Percentiles rank a stretch among this genome's conserved stretches.
These are phyloP conservation scores for Wickerhamomyces strasburgensis DNA, from an alignment of 805 yeast species.

Conservation along the genomic window DNA sequence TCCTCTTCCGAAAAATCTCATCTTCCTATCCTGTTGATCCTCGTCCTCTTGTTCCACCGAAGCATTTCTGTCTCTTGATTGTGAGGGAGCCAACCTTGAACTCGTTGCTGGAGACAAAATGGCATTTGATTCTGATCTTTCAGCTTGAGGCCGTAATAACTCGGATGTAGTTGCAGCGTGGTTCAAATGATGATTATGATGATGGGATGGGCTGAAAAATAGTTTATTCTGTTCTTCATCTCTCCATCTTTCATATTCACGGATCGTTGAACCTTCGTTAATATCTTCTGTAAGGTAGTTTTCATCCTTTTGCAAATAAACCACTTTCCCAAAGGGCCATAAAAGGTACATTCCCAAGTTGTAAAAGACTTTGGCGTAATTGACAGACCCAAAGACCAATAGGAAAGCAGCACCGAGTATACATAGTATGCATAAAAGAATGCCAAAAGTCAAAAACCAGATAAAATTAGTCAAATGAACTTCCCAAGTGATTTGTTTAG, in stretches of 20 bases:
- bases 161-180: no score
- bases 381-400: slow-evolving; percentile 41
- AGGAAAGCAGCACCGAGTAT: slow-evolving; percentile 40
- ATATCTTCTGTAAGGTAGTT: slow-evolving; percentile 83
- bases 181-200: slow-evolving; percentile 23
- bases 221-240: slow-evolving; percentile 67
- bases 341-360: slow-evolving; percentile 67
- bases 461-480: slow-evolving; percentile 63
- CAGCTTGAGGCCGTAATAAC: background rate
- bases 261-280: slow-evolving; percentile 78
- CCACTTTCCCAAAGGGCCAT: slow-evolving; percentile 87
- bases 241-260: slow-evolving; percentile 88
- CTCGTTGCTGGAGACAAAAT: background rate
- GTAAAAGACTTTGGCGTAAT: slow-evolving; percentile 57
- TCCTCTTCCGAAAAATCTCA: slow-evolving; percentile 85
- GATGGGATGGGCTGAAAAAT: slow-evolving; percentile 46
- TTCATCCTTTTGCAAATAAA: slow-evolving; percentile 70
- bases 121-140: no score
- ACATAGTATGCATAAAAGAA: slow-evolving; percentile 51
- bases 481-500: slow-evolving; percentile 45
- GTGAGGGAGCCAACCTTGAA: background rate
- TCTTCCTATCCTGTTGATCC: slow-evolving; percentile 29
- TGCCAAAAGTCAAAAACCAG: slow-evolving; percentile 75
- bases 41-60: slow-evolving; percentile 11
- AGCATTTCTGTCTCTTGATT: background rate